Evolutionary conservation across 2,329 filamentous ascomycete species (phyloP).

Genomic region (Clonostachys byssicola): DNA sequence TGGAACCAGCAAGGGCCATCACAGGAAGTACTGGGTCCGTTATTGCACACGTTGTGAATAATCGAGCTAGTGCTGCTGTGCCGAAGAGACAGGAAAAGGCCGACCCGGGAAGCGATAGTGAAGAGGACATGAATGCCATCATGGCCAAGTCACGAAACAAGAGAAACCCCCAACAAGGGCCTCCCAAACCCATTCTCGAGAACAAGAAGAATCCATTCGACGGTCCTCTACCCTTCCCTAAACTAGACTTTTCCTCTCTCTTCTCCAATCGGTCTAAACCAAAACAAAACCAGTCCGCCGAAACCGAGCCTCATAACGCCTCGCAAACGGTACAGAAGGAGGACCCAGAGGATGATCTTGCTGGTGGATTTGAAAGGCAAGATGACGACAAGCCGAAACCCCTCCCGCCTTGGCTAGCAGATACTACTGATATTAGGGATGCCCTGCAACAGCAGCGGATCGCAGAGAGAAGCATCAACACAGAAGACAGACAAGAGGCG

Average conservation of each 20-base stretch:
- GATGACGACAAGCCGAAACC: conserved; percentile 46
- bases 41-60: conserved; percentile 72
- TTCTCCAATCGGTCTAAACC: conserved; percentile 36
- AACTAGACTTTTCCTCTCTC: conserved; percentile 64
- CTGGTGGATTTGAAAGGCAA: conserved; percentile 59
- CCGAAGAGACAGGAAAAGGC: conserved; percentile 27
- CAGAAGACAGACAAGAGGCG: conserved; percentile 55
- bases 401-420: conserved; percentile 71
- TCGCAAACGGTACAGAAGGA: conserved; percentile 2
- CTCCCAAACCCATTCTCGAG: conserved; percentile 29
- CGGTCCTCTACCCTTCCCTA: conserved; percentile 88
- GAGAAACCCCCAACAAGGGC: conserved; percentile 32
- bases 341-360: conserved; percentile 33
- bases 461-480: conserved; percentile 56
- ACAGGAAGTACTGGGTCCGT: conserved; percentile 48
- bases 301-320: neutral
- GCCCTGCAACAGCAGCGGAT: conserved; percentile 54
- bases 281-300: conserved; percentile 9
- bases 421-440: conserved; percentile 62
- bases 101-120: conserved; percentile 59
- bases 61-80: conserved; percentile 60
- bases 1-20: conserved; percentile 44
- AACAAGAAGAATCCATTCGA: conserved; percentile 62
- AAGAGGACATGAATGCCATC: conserved; percentile 76
- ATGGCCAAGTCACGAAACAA: conserved; percentile 66